These are phyloP conservation scores for Neurospora sp. DNA, from an alignment of 495 filamentous ascomycete genomes.

Conservation along the genomic window DNA sequence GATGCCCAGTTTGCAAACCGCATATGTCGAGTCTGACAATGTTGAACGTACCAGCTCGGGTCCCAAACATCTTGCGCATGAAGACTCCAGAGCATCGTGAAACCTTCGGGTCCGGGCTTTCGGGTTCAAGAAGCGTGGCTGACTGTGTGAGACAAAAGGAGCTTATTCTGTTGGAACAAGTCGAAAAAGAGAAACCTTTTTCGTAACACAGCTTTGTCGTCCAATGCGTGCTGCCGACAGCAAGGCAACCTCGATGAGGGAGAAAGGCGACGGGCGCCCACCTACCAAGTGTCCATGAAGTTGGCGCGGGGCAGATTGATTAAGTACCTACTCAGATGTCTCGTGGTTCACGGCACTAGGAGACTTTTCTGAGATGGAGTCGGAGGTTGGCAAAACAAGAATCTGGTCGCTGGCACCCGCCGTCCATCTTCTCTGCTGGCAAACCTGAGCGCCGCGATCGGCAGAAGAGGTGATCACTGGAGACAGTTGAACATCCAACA, in stretches of 20 bases:
- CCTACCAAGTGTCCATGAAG: not conserved
- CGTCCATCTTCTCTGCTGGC: not conserved
- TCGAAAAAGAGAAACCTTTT: not conserved
- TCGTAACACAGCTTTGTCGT: not conserved
- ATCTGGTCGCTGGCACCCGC: not conserved
- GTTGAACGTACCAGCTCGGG: not conserved
- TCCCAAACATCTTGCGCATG: not conserved
- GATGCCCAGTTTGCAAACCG: not conserved
- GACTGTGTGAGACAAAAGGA: not conserved
- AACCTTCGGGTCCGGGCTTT: not conserved
- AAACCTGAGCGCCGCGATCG: not conserved
- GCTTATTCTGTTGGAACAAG: not conserved
- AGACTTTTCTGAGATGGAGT: not conserved
- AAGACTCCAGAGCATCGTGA: not conserved
- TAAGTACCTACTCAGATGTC: not conserved
- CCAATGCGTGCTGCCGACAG: not conserved
- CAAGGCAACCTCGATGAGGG: not conserved
- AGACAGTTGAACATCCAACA: not conserved
- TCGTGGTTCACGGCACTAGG: not conserved
- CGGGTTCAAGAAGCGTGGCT: not conserved
- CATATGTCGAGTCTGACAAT: not conserved
- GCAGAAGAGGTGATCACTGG: not conserved
- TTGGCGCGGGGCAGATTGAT: not conserved
- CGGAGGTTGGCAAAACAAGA: not conserved
- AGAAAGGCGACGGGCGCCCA: not conserved